phyloP scores from a whole-genome alignment of 2,329 filamentous ascomycete genomes.

The Trichoderma sp. region DNA sequence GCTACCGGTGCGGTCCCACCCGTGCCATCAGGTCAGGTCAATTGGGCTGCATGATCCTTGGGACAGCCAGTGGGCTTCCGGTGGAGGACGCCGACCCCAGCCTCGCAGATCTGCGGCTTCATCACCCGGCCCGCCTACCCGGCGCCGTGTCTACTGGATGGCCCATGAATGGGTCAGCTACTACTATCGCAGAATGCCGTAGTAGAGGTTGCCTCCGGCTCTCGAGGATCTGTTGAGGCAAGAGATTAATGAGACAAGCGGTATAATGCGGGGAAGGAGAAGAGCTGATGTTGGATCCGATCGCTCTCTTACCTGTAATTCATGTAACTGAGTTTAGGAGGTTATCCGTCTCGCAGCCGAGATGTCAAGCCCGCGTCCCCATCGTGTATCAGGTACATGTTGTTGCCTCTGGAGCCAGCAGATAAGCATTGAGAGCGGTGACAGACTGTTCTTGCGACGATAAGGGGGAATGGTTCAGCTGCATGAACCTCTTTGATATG shows the following conservation, averaged over 20 bases:
- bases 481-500: neutral
- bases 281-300: too few species aligned
- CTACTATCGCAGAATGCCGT: constrained; percentile 19
- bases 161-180: constrained; percentile 11
- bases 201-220: constrained; percentile 39
- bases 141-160: constrained; percentile 13
- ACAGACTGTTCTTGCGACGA: neutral
- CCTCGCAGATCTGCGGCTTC: constrained; percentile 26
- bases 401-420: too few species aligned
- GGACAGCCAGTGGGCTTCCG: constrained; percentile 14
- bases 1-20: constrained; percentile 25
- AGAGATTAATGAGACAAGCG: too few species aligned
- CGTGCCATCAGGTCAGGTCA: constrained; percentile 12
- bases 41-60: constrained; percentile 22
- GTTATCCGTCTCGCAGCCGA: neutral
- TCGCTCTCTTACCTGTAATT: too few species aligned
- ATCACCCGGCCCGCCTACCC: constrained; percentile 26
- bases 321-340: too few species aligned
- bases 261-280: neutral
- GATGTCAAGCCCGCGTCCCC: neutral
- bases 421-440: neutral
- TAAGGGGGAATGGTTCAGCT: neutral
- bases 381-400: neutral
- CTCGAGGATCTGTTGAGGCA: constrained; percentile 42
- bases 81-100: constrained; percentile 21